Evolutionary conservation across 192 early-diverging fungal species (phyloP), one percentile per base, ranked within the genome.

Genomic region (Mortierella alpina): DNA sequence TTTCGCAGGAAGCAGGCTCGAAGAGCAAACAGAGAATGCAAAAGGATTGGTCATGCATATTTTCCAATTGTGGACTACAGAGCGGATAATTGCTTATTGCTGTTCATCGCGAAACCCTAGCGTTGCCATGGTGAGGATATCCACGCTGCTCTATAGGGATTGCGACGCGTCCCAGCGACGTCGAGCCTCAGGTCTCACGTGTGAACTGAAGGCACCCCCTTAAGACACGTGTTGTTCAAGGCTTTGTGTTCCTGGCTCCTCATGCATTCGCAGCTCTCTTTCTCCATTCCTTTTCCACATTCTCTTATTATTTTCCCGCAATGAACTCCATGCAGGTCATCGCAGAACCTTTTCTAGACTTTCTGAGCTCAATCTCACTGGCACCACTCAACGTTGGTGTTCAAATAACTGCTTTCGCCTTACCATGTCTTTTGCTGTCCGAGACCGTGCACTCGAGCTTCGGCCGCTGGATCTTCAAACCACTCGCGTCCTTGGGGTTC

Each of bases 401-500:
- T 13, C 77, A 80, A 41, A 72, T 80, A 39, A 72, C 70, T n/a
- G 69, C 77, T 45, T 42, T 72, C 50, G 77, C 77, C 45, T 45
- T 80, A 48, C 77, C 70, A 10, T 63, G 61, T 39, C 59, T 80
- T 9, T 66, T 80, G 41, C 64, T 80, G 39, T 67, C 70, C 2
- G 69, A 72, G 45, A 68, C 77, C 40, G 44, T 41, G 13, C 39
- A 80, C 41, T 80, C 59, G 0, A 12, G 62, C 0, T 22, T 63
- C 7, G 70, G 69, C n/a, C 77, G 70, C 14, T 72, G 59, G 59
- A 42, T 80, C 54, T 80, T 72, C 64, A 80, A 80, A 40, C 77
- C 77, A 42, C 42, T 80, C 0, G 77, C 77, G 5, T 80, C 77
- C 2, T 62, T 80, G n/a, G 77, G 77, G 11, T 80, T 80, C 66